Percentiles rank a stretch among this genome's conserved stretches.
Conservation (phyloP, 1,139 yeast genomes). For the Nakaseomyces kungkrabaensis region DNA sequence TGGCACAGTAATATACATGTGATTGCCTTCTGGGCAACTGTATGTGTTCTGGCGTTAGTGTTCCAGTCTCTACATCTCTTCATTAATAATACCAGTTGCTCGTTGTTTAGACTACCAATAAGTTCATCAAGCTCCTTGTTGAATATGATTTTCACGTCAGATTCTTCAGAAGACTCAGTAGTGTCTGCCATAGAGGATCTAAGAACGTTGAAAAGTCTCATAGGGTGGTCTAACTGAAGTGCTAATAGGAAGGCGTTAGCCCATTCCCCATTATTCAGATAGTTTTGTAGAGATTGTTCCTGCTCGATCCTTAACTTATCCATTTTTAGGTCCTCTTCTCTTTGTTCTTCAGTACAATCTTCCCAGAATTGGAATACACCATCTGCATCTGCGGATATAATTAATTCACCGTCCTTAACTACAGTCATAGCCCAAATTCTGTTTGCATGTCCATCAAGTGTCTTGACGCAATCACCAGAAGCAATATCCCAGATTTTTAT, state of each 20-base stretch:
- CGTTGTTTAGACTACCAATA: conserved; percentile 48
- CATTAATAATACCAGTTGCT: conserved; percentile 51
- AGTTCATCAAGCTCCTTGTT: conserved; percentile 55
- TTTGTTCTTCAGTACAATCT: conserved; percentile 70
- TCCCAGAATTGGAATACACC: conserved; percentile 84
- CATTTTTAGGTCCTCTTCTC: conserved; percentile 39
- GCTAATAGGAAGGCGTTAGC: conserved; percentile 81
- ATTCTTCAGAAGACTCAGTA: conserved; percentile 24
- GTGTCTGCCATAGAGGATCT: conserved; percentile 38
- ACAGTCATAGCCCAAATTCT: conserved; percentile 85
- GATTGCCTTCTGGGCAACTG: conserved; percentile 68
- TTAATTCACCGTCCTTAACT: conserved; percentile 53
- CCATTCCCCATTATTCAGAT: conserved; percentile 67
- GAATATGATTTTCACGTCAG: conserved; percentile 38
- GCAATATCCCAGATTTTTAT: conserved; percentile 81
- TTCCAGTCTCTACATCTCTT: conserved; percentile 90
- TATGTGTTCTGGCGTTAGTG: conserved; percentile 72
- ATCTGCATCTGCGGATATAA: conserved; percentile 89
- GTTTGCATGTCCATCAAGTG: conserved; percentile 85
- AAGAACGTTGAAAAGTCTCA: conserved; percentile 66
- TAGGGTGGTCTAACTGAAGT: conserved; percentile 74
- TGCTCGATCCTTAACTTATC: conserved; percentile 61
- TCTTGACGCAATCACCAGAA: conserved; percentile 67
- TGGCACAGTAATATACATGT: conserved; percentile 51
- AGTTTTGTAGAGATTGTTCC: conserved; percentile 76